phyloP scores from a whole-genome alignment of 2,329 filamentous ascomycete species.

The Aspergillus unguis region DNA sequence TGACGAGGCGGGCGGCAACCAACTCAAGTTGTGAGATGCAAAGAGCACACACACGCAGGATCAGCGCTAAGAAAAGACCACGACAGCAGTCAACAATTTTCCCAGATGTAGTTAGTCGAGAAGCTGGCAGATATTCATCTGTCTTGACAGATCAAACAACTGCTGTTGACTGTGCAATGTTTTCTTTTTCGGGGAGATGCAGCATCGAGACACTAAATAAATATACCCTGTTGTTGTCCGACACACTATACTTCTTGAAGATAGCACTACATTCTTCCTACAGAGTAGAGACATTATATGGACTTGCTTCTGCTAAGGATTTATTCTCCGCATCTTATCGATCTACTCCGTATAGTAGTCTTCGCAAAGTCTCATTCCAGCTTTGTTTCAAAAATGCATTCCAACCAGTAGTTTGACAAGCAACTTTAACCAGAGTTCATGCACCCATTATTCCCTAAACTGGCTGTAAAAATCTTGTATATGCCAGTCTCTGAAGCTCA shows the following conservation, averaged over 20 bases:
- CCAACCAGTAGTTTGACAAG: neutral
- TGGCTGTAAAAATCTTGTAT: neutral
- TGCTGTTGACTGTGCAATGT: neutral
- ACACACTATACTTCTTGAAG: neutral
- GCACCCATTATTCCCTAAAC: neutral
- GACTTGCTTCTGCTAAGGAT: neutral
- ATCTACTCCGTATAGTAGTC: neutral
- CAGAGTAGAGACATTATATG: neutral
- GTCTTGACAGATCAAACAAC: neutral
- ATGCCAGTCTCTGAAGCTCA: too few species aligned
- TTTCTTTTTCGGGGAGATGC: conserved; percentile 7
- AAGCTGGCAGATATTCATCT: neutral
- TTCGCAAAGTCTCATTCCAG: conserved; percentile 2
- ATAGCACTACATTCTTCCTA: neutral
- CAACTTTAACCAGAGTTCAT: conserved; percentile 1
- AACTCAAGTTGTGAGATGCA: neutral
- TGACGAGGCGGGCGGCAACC: conserved; percentile 7
- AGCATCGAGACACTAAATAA: neutral
- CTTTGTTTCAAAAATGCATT: neutral
- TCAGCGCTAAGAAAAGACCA: conserved; percentile 11
- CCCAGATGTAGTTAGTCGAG: neutral
- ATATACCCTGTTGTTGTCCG: conserved; percentile 2
- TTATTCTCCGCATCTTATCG: conserved; percentile 6
- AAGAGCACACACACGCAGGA: neutral
- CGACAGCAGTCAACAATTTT: conserved; percentile 1